Conservation (phyloP, 495 filamentous ascomycete genomes). For the Xylaria scruposa region DNA sequence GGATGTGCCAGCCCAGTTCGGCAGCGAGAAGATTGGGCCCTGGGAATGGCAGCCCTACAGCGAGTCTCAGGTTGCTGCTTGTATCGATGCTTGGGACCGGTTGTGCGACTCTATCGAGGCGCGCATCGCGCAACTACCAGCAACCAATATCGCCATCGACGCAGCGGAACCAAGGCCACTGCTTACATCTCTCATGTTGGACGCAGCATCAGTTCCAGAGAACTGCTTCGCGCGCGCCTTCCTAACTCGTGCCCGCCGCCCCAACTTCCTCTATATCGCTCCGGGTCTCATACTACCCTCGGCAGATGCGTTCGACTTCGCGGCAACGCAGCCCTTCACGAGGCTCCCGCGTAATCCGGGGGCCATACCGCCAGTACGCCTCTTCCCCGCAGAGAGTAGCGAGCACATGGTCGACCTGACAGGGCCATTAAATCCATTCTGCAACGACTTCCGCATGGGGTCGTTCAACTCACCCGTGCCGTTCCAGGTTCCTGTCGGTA, state of each 20-base stretch:
- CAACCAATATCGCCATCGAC: background rate
- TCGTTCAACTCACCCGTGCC: background rate
- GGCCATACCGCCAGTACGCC: conserved; percentile 1
- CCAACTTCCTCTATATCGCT: background rate
- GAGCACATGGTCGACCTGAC: background rate
- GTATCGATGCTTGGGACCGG: background rate
- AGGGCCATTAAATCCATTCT: background rate
- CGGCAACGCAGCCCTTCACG: background rate
- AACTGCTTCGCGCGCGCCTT: background rate
- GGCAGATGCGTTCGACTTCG: background rate
- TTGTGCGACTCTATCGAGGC: background rate
- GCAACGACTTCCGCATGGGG: background rate
- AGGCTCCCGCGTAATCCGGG: background rate
- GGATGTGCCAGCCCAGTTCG: background rate
- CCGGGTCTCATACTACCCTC: background rate
- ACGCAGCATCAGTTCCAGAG: background rate
- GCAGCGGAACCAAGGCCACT: background rate
- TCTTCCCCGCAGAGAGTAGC: background rate
- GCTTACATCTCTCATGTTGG: background rate
- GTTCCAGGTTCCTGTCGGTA: background rate
- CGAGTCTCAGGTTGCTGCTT: background rate
- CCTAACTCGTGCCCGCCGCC: background rate
- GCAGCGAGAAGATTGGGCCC: background rate
- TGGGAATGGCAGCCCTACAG: conserved; percentile 7
- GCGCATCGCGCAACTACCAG: background rate